phyloP scores from a whole-genome alignment of 805 yeast genomes.

The Candida corydali region DNA sequence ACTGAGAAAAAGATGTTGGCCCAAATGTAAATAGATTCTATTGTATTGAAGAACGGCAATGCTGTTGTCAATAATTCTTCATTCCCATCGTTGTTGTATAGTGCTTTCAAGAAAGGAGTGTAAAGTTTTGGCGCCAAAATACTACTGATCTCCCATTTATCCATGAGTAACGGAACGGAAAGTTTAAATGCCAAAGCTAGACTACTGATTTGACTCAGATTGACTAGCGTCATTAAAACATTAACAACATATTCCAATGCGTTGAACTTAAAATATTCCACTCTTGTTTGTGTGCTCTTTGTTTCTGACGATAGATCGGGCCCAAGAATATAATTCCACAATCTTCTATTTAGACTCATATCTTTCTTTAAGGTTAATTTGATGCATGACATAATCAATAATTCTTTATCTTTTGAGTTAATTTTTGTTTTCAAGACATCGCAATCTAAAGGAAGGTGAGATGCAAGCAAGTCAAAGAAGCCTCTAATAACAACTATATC shows the following conservation, averaged over 20 bases:
- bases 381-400: constrained; percentile 60
- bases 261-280: constrained; percentile 55
- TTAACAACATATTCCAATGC: constrained; percentile 49
- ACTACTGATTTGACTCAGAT: constrained; percentile 24
- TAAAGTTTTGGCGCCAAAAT: constrained; percentile 66
- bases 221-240: constrained; percentile 51
- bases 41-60: constrained; percentile 74
- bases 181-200: constrained; percentile 57
- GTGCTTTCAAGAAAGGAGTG: constrained; percentile 55
- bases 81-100: constrained; percentile 25
- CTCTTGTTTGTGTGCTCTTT: constrained; percentile 22
- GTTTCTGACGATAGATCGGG: constrained; percentile 35
- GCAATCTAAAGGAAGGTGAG: constrained; percentile 63
- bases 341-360: constrained; percentile 89
- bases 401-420: constrained; percentile 49
- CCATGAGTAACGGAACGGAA: constrained; percentile 67
- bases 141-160: constrained; percentile 92
- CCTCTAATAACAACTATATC: constrained; percentile 80
- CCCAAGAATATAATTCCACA: constrained; percentile 92
- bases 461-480: constrained; percentile 72
- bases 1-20: constrained; percentile 49
- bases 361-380: constrained; percentile 73
- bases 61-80: constrained; percentile 55
- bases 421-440: constrained; percentile 48
- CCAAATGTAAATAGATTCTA: constrained; percentile 82